Evolutionary conservation across 768 basidiomycete genomes (phyloP).

Genomic region (Dendrothele bispora): DNA sequence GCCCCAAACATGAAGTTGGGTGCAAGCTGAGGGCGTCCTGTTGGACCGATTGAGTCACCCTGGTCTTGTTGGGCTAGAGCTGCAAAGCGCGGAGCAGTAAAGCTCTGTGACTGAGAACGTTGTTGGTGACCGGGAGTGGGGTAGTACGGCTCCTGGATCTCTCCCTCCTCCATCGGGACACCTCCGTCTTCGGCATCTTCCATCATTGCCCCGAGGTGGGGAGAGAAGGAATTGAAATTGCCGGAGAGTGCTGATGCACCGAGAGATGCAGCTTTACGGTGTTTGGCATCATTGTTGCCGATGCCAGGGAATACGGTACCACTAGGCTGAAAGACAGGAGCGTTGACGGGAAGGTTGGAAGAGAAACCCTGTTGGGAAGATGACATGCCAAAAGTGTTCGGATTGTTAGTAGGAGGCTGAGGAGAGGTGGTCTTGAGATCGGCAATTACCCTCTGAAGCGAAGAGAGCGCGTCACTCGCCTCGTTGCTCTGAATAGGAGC

Average conservation of each 20-base stretch:
- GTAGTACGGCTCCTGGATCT: constrained; percentile 63
- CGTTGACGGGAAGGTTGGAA: constrained; percentile 62
- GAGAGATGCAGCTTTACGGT: constrained; percentile 81
- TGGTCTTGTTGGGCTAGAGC: constrained; percentile 77
- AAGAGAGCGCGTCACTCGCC: constrained; percentile 79
- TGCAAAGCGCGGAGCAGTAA: constrained; percentile 87
- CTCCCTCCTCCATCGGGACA: constrained; percentile 69
- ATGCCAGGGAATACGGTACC: constrained; percentile 53
- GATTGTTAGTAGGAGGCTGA: constrained; percentile 42
- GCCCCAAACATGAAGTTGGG: constrained; percentile 92
- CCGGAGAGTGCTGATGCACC: constrained; percentile 57
- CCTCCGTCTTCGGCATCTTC: constrained; percentile 75
- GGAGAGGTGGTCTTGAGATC: constrained; percentile 88
- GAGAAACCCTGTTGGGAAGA: constrained; percentile 42
- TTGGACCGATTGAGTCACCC: constrained; percentile 61
- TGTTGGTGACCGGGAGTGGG: constrained; percentile 59
- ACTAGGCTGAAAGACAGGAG: constrained; percentile 75
- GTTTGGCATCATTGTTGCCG: constrained; percentile 53
- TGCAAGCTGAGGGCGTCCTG: constrained; percentile 85
- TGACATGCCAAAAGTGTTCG: constrained; percentile 43
- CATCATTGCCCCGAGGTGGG: constrained; percentile 80
- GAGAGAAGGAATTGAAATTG: constrained; percentile 71
- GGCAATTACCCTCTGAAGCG: constrained; percentile 90
- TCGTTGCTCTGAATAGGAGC: constrained; percentile 55
- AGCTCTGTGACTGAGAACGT: constrained; percentile 79